Evolutionary conservation across 2,329 filamentous ascomycete species (phyloP).

Genomic region (Dactylonectria macrodidyma): DNA sequence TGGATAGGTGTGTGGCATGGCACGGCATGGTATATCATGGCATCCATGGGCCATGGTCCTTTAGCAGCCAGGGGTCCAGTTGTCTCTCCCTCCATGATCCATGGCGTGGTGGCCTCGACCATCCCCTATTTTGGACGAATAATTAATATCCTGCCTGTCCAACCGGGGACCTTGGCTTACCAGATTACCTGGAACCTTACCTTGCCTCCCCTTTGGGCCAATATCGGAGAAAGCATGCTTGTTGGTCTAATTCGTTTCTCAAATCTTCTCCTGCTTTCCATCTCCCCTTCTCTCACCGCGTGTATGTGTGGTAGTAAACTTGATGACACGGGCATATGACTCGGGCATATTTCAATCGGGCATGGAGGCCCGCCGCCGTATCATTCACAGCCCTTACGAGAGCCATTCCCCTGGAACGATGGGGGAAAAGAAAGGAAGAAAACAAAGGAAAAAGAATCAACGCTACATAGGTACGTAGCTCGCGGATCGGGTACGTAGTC

Average conservation of each 20-base stretch:
- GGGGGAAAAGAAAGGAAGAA: neutral
- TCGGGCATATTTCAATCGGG: neutral
- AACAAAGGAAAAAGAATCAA: neutral
- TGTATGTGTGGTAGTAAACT: neutral
- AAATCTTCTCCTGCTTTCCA: conserved; percentile 5
- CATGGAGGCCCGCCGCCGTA: neutral
- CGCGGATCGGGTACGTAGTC: too few species aligned
- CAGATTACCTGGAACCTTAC: conserved; percentile 8
- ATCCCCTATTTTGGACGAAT: conserved; percentile 8
- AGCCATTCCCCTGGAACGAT: neutral
- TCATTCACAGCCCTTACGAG: neutral
- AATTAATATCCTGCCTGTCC: neutral
- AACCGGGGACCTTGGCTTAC: conserved; percentile 4
- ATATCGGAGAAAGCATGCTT: conserved; percentile 1
- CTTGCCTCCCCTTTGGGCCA: conserved; percentile 2
- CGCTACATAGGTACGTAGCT: too few species aligned
- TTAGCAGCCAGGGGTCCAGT: conserved; percentile 9
- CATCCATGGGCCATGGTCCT: conserved; percentile 29
- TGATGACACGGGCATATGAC: neutral
- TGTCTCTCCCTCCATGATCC: neutral
- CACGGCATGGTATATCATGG: conserved; percentile 6
- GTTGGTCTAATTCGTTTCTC: neutral
- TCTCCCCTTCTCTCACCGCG: conserved; percentile 1
- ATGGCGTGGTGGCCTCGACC: too few species aligned
- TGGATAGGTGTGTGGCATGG: conserved; percentile 21